phyloP scores from a whole-genome alignment of 257 asterid genomes.

The Fraxinus excelsior region DNA sequence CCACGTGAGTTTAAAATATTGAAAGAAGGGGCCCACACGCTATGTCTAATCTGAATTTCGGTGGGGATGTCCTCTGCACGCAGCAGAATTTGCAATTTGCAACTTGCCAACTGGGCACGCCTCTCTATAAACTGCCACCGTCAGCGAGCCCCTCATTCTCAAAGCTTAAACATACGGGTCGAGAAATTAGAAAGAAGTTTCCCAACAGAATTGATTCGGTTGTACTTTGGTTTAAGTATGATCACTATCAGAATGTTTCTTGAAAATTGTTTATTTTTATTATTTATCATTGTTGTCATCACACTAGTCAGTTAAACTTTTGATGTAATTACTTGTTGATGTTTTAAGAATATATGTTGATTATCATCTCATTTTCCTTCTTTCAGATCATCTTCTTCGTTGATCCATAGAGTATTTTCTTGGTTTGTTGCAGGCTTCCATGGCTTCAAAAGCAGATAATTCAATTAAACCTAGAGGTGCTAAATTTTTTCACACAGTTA shows the following conservation, averaged over 20 bases:
- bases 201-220: not conserved
- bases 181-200: not conserved
- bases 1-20: too few species aligned
- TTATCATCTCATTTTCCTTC: not conserved
- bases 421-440: slow-evolving; percentile 29
- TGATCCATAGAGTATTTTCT: slow-evolving; percentile 7
- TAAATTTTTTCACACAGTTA: not conserved
- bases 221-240: not conserved
- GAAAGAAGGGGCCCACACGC: too few species aligned
- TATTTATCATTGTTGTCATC: not conserved
- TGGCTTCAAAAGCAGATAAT: slow-evolving; percentile 50
- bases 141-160: not conserved
- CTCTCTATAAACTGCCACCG: slow-evolving; percentile 18
- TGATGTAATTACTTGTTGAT: not conserved
- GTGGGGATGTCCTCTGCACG: too few species aligned
- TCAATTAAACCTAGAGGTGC: slow-evolving; percentile 66
- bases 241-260: not conserved
- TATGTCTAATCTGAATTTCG: too few species aligned
- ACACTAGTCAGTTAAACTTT: not conserved
- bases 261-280: not conserved
- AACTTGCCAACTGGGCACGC: slow-evolving; percentile 14
- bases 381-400: slow-evolving; percentile 1
- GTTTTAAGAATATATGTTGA: not conserved
- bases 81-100: too few species aligned
- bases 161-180: too few species aligned